Base-by-base conservation (phyloP, 345 rosid species). In the Populus euphratica region DNA sequence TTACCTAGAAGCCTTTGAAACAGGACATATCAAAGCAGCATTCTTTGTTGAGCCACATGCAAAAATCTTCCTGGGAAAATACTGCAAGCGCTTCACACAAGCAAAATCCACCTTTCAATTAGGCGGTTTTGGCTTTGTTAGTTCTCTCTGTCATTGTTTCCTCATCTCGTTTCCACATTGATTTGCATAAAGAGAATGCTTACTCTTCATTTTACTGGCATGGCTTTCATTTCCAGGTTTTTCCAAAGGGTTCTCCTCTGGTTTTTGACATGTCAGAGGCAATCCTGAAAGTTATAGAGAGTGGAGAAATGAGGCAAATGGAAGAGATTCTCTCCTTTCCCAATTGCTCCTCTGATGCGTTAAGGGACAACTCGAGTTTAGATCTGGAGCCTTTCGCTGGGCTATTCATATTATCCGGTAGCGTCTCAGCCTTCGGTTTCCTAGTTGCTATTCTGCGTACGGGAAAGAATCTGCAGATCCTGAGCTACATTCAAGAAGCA, bases 111-210 rank as follows among this genome's bases (percentile, higher is more conserved):
- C 81, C 16, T 76, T 36, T 61, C 79, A 84, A 68, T 73, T 70
- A 10, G 79, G 86, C 17, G 87, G 85, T 23, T 79, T 79, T 68
- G 81, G 87, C 67, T 79, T 79, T 56, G 83, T 85, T 23, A 52
- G 70, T 12, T 39, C 65, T 43, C 68, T 31, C 23, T 31, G 10
- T 25, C 20, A 21, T 9, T 8, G 18, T 31, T 31, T 65, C 47
- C 47, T 65, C 17, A 2, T 44, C 6, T 39, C 36, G 5, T 44
- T 36, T 12, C 36, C 5, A 14, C 16, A 4, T 29, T 33, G 18
- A 8, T 25, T 66, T 17, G 10, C 11, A 21, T 8, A 7, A 2
- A 7, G 25, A 1, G 2, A 20, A 54, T 54, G 20, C 61, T 20
- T 13, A 66, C 11, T 14, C 69, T 66, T 66, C 2, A 16, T 16